Conservation (phyloP, 2,329 filamentous ascomycete species). For the Fusarium sp. region DNA sequence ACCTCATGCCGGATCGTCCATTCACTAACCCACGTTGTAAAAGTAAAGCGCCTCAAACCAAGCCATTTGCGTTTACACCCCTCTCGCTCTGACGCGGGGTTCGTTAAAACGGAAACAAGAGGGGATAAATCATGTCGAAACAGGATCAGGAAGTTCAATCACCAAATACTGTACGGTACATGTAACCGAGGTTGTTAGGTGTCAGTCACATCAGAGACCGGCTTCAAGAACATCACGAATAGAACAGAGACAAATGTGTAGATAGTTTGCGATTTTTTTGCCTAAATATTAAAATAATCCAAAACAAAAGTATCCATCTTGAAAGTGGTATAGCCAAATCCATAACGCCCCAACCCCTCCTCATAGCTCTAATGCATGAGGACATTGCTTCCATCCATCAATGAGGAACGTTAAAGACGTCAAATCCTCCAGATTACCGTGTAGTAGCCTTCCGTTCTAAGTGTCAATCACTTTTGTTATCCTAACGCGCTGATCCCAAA, state of each 20-base stretch:
- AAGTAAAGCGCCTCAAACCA: conserved; percentile 31
- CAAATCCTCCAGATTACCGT: conserved; percentile 45
- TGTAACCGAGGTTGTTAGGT: too few species aligned
- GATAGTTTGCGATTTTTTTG: conserved; percentile 41
- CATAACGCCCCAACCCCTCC: conserved; percentile 37
- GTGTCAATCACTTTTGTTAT: conserved; percentile 47
- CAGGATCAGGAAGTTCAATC: conserved; percentile 1
- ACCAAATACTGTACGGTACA: background rate
- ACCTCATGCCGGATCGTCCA: conserved; percentile 42
- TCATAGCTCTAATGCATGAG: conserved; percentile 32
- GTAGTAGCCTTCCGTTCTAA: conserved; percentile 47
- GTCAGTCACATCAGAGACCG: background rate
- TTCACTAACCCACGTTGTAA: conserved; percentile 20
- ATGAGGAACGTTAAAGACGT: conserved; percentile 38
- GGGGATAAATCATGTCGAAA: conserved; percentile 3
- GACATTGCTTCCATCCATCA: conserved; percentile 30
- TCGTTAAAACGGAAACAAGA: conserved; percentile 13
- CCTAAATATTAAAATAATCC: conserved; percentile 35
- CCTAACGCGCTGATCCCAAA: conserved; percentile 38
- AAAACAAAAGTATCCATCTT: conserved; percentile 31
- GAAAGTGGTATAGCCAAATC: conserved; percentile 35
- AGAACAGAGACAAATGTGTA: background rate
- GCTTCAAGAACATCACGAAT: background rate
- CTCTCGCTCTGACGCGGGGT: conserved; percentile 21
- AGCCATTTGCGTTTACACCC: conserved; percentile 27